phyloP scores from a whole-genome alignment of 805 yeast species.

The Yarrowia sp. region DNA sequence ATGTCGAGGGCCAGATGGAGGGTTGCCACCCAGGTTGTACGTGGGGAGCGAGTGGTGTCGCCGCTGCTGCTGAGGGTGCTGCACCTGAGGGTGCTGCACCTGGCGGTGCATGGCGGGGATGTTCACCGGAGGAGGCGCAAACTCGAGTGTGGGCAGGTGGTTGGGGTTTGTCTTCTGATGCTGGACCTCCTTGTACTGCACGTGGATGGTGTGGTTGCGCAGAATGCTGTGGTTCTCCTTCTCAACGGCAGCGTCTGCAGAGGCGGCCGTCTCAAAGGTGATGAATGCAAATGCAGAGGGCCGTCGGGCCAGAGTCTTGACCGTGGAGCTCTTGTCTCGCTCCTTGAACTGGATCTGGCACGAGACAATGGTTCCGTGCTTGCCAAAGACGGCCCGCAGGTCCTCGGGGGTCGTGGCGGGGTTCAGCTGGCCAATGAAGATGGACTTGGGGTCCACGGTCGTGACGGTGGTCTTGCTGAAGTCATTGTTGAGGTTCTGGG shows the following conservation, averaged over 20 bases:
- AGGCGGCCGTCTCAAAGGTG: constrained; percentile 64
- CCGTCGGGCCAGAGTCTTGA: constrained; percentile 20
- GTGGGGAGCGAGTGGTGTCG: constrained; percentile 29
- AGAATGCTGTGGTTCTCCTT: constrained; percentile 72
- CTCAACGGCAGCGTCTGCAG: constrained; percentile 89
- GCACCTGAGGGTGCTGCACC: constrained; percentile 16
- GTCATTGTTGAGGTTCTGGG: constrained; percentile 64
- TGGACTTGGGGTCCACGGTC: constrained; percentile 67
- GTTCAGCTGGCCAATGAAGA: constrained; percentile 81
- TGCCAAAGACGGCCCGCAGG: constrained; percentile 63
- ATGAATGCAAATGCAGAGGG: constrained; percentile 70
- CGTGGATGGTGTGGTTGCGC: constrained; percentile 78
- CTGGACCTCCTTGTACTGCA: constrained; percentile 70
- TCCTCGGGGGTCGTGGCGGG: constrained; percentile 61
- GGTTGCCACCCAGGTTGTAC: neutral
- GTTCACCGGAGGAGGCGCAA: constrained; percentile 86
- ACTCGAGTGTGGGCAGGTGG: constrained; percentile 53
- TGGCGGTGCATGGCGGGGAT: constrained; percentile 46
- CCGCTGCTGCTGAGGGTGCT: constrained; percentile 12
- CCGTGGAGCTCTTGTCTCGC: neutral
- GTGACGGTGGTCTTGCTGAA: constrained; percentile 51
- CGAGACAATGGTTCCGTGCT: constrained; percentile 64
- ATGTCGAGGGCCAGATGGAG: constrained; percentile 16
- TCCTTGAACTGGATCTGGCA: constrained; percentile 36
- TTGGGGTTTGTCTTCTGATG: constrained; percentile 42